A percentile compares a stretch with the other conserved stretches of the same genome.
These are phyloP conservation scores for Vaccinium darrowii DNA, from an alignment of 148 eudicot species.

Conservation along the genomic window DNA sequence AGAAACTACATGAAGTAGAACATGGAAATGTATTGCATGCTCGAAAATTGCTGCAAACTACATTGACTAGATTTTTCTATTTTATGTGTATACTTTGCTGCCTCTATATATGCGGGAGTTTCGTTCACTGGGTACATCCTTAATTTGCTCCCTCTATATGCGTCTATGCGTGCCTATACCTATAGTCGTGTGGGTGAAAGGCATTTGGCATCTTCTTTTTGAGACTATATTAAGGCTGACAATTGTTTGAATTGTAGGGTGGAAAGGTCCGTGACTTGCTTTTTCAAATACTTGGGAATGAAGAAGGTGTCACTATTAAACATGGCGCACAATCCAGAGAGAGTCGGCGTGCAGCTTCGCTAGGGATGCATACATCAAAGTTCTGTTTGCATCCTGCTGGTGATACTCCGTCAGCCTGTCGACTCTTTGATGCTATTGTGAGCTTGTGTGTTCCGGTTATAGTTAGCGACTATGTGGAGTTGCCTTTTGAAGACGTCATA, in stretches of 20 bases:
- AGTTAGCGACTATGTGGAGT: constrained; percentile 83
- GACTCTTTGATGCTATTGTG: constrained; percentile 96
- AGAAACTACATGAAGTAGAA: neutral
- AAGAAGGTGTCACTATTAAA: constrained; percentile 73
- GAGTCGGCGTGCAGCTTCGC: constrained; percentile 90
- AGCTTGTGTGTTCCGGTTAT: constrained; percentile 95
- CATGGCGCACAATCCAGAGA: constrained; percentile 97
- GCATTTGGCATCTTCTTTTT: neutral
- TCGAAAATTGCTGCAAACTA: neutral
- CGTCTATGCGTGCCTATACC: neutral
- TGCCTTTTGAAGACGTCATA: constrained; percentile 96
- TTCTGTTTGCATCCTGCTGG: constrained; percentile 99
- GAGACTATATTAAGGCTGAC: neutral
- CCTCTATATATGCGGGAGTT: neutral
- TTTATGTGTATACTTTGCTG: neutral
- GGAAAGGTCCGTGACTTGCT: constrained; percentile 93
- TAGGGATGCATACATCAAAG: constrained; percentile 95
- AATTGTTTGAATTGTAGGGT: constrained; percentile 51
- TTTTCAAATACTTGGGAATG: constrained; percentile 86
- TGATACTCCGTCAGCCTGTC: constrained; percentile 98
- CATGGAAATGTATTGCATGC: neutral
- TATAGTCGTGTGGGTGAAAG: neutral
- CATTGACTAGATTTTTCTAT: neutral
- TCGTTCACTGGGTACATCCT: no score
- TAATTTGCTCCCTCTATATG: neutral